Conservation (phyloP, 2,329 filamentous ascomycete genomes). For the Epichloe glyceriae region DNA sequence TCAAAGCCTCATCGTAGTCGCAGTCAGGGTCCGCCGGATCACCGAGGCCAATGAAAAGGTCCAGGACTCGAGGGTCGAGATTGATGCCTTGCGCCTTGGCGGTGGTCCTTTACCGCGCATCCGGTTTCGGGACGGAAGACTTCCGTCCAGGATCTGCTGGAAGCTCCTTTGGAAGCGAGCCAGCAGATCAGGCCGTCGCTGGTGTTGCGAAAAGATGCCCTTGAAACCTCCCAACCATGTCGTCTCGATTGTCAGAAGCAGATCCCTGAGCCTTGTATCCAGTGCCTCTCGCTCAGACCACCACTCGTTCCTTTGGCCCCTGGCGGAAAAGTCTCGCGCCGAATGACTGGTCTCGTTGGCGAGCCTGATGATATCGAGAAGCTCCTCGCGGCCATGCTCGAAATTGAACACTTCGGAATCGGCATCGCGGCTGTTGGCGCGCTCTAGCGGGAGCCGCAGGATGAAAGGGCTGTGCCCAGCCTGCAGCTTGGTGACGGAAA, state of each 20-base stretch:
- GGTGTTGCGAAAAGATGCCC: conserved; percentile 75
- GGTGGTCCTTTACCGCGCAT: conserved; percentile 40
- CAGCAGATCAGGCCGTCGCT: conserved; percentile 49
- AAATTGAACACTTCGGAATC: conserved; percentile 75
- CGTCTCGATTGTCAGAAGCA: conserved; percentile 77
- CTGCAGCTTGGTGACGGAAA: conserved; percentile 79
- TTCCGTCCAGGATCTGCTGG: conserved; percentile 64
- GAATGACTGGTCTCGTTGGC: conserved; percentile 77
- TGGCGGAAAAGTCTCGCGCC: conserved; percentile 55
- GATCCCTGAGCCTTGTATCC: conserved; percentile 61
- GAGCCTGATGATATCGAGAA: conserved; percentile 67
- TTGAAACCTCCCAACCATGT: conserved; percentile 93
- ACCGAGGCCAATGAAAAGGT: conserved; percentile 79
- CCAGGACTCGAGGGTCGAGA: conserved; percentile 54
- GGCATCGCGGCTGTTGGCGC: conserved; percentile 67
- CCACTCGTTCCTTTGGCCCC: conserved; percentile 71
- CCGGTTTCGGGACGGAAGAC: conserved; percentile 70
- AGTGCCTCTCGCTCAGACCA: conserved; percentile 76
- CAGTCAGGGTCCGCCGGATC: conserved; percentile 52
- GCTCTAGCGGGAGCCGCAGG: conserved; percentile 69
- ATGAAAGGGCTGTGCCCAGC: conserved; percentile 68
- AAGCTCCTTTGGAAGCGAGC: conserved; percentile 67
- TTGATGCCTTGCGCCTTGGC: conserved; percentile 29
- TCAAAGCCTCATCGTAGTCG: conserved; percentile 80
- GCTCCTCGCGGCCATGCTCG: conserved; percentile 62